Evolutionary conservation across 2,329 filamentous ascomycete genomes (phyloP).

Genomic region (Scorias spongiosa): DNA sequence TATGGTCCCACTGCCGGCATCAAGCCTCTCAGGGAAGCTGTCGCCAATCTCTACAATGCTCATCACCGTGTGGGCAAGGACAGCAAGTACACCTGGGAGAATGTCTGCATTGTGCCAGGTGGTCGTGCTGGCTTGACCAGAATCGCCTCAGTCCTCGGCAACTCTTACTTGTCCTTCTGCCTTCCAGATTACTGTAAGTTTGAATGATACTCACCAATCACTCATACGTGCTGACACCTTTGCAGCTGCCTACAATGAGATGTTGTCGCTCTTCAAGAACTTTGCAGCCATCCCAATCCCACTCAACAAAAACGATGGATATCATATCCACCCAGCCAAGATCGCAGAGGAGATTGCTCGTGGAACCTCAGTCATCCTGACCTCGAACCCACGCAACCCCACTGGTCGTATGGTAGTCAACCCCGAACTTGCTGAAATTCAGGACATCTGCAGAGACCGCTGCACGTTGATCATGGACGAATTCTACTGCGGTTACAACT

Average conservation of each 20-base stretch:
- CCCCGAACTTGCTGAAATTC: constrained; percentile 74
- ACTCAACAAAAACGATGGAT: constrained; percentile 68
- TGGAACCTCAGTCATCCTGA: constrained; percentile 59
- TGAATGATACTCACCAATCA: constrained; percentile 27
- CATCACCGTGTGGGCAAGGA: constrained; percentile 77
- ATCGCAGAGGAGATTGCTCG: constrained; percentile 50
- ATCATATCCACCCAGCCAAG: constrained; percentile 86
- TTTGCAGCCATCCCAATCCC: constrained; percentile 80
- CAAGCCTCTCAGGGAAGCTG: constrained; percentile 73
- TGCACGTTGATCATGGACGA: constrained; percentile 91
- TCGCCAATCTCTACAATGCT: constrained; percentile 84
- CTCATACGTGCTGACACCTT: constrained; percentile 34
- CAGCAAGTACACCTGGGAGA: constrained; percentile 91
- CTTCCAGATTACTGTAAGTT: constrained; percentile 39
- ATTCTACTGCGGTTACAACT: constrained; percentile 91
- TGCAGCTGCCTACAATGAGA: constrained; percentile 82
- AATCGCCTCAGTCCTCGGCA: constrained; percentile 85
- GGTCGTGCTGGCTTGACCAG: constrained; percentile 84
- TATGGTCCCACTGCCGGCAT: constrained; percentile 90
- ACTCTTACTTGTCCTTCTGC: constrained; percentile 74
- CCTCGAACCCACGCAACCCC: constrained; percentile 89
- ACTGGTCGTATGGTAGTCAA: constrained; percentile 78
- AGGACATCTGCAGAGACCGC: constrained; percentile 79
- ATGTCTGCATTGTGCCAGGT: constrained; percentile 89
- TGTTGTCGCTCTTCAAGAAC: constrained; percentile 89